Conservation (phyloP, 345 rosid species). For the Eucalyptus cloeziana region DNA sequence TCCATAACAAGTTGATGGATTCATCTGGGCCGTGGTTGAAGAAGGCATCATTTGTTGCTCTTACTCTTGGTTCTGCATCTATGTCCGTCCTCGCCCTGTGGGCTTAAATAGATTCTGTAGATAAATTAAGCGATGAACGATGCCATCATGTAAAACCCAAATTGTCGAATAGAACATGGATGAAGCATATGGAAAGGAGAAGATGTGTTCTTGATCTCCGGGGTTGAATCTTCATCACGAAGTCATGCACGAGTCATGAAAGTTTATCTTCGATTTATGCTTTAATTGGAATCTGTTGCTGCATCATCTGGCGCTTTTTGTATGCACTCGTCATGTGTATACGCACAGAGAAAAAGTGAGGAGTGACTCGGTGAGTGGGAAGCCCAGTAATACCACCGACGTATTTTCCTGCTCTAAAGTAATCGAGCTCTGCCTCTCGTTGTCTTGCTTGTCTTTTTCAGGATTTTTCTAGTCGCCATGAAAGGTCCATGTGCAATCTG, state of each 20-base stretch:
- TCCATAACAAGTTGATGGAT: constrained; percentile 79
- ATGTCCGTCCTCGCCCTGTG: constrained; percentile 96
- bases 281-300: background rate
- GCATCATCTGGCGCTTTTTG: background rate
- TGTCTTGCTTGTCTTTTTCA: background rate
- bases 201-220: background rate
- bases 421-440: background rate
- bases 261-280: background rate
- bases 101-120: constrained; percentile 29
- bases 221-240: background rate
- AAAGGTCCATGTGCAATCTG: background rate
- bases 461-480: background rate
- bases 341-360: background rate
- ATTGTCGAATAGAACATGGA: background rate
- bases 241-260: background rate
- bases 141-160: background rate
- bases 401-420: background rate
- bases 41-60: constrained; percentile 62
- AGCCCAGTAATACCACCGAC: background rate
- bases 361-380: background rate
- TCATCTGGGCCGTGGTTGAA: constrained; percentile 41
- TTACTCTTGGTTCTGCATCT: constrained; percentile 57
- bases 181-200: background rate
- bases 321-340: accelerated
- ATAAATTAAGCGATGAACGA: background rate